A percentile compares a stretch with the other conserved stretches of the same genome.
Conservation (phyloP, 768 basidiomycete species). For the Suillus luteus region DNA sequence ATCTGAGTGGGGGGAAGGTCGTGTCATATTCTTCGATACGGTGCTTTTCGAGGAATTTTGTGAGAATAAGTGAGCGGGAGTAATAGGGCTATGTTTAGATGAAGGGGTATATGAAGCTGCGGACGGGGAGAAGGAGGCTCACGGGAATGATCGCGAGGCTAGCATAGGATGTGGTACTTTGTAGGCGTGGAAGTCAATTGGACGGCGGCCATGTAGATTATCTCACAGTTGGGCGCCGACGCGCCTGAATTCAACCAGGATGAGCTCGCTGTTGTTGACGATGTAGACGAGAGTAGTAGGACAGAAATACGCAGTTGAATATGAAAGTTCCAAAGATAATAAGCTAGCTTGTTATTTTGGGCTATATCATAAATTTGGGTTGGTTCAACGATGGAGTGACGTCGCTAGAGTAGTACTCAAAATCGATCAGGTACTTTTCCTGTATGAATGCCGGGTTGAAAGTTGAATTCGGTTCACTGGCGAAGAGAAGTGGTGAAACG, state of each 20-base stretch:
- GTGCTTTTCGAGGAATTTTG: slow-evolving; percentile 33
- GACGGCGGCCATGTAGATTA: slow-evolving; percentile 29
- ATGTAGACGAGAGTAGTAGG: background rate
- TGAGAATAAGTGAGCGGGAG: slow-evolving; percentile 17
- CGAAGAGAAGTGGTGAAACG: background rate
- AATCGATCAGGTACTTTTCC: slow-evolving; percentile 28
- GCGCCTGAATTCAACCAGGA: too few relatives aligned
- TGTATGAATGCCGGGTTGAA: slow-evolving; percentile 19
- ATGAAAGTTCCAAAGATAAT: slow-evolving; percentile 13
- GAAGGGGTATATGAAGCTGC: slow-evolving; percentile 22
- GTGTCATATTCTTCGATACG: slow-evolving; percentile 28
- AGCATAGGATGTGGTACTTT: slow-evolving; percentile 12
- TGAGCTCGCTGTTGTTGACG: background rate
- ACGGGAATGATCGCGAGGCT: slow-evolving; percentile 25
- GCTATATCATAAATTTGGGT: slow-evolving; percentile 29
- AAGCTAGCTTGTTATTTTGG: slow-evolving; percentile 35
- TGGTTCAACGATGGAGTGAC: slow-evolving; percentile 21
- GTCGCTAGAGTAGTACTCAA: slow-evolving; percentile 21
- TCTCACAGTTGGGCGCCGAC: slow-evolving; percentile 19
- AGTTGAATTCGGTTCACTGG: slow-evolving; percentile 14
- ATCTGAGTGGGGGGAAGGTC: slow-evolving; percentile 20
- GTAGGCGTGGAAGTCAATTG: slow-evolving; percentile 24
- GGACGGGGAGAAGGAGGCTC: slow-evolving; percentile 28
- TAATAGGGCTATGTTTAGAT: slow-evolving; percentile 21
- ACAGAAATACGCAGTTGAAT: slow-evolving; percentile 23